Conservation (phyloP, 73 alveolate species). For the Diophrys appendiculata region DNA sequence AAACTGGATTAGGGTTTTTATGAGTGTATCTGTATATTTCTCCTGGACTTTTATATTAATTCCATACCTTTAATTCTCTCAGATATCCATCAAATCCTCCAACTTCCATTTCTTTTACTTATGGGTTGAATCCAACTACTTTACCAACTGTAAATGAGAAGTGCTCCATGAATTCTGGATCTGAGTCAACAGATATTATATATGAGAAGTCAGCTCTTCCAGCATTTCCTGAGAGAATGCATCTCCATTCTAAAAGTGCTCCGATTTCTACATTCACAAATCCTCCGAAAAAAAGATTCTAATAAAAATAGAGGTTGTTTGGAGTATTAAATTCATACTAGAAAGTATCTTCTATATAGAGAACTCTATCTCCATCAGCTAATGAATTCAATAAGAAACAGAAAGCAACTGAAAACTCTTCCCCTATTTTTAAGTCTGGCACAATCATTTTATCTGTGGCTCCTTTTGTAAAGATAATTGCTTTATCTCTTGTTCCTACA, state of each 20-base stretch:
- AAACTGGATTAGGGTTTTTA: neutral
- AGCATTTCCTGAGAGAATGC: neutral
- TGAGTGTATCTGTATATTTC: neutral
- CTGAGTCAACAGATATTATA: neutral
- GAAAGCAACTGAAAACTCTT: neutral
- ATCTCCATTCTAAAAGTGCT: neutral
- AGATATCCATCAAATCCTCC: constrained; percentile 2
- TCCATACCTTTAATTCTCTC: constrained; percentile 32
- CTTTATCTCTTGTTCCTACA: neutral
- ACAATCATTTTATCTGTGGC: neutral
- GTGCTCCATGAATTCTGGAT: neutral
- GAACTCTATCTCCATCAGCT: neutral
- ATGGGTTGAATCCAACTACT: neutral
- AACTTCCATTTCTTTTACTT: neutral
- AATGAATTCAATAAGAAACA: neutral
- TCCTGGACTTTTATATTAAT: constrained; percentile 1
- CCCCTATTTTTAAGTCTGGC: neutral
- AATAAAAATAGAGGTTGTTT: no score
- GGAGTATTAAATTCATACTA: neutral
- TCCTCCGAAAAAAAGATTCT: neutral
- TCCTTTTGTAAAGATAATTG: neutral
- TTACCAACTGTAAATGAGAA: neutral
- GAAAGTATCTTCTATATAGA: neutral
- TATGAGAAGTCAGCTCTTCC: neutral
- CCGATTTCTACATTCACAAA: neutral